Evolutionary conservation across 768 basidiomycete species (phyloP), one percentile per base, ranked within the genome.

Genomic region (Pholiota molesta): DNA sequence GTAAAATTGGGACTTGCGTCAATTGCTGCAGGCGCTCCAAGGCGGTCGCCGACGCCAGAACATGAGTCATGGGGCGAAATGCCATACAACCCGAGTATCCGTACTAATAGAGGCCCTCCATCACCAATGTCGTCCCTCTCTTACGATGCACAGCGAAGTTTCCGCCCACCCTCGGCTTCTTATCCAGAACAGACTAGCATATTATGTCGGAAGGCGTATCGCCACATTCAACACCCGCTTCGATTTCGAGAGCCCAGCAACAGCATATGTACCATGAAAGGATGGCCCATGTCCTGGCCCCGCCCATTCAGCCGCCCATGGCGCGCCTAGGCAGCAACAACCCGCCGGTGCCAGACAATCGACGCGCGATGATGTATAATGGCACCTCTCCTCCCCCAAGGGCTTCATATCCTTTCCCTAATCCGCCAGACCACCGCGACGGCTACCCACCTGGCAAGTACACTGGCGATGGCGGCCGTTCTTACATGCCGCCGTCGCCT

Each of bases 11-110:
- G 78, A 57, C 71, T 85, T 10, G 78, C 73, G 51, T 70, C 71
- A 53, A 72, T 81, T n/a, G 79, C 72, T 29, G 77, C 78, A 11
- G 65, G 62, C 23, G 80, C 79, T 0, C 80, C 79, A 5, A 79
- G 77, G 62, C 77, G 79, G 11, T 78, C 82, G 3, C 77, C 73
- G 0, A 74, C 76, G 9, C 77, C 78, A 31, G 72, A 40, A 52
- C 53, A 57, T 13, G 66, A 68, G 29, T 51, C 56, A 13, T 66
- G 65, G 65, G 74, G 68, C 37, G 73, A 74, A 17, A 47, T 61
- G 21, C 62, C 66, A 17, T 45, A 44, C 39, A 53, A 9, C 11
- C 52, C 14, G 28, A 9, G 52, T 3, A 53, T 23, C 16, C n/a
- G n/a, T 5, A 10, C 33, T 29, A 29, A 31, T 33, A 49, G 57